Conservation (phyloP, 306 rosid species). For the Cicer cuneatum region DNA sequence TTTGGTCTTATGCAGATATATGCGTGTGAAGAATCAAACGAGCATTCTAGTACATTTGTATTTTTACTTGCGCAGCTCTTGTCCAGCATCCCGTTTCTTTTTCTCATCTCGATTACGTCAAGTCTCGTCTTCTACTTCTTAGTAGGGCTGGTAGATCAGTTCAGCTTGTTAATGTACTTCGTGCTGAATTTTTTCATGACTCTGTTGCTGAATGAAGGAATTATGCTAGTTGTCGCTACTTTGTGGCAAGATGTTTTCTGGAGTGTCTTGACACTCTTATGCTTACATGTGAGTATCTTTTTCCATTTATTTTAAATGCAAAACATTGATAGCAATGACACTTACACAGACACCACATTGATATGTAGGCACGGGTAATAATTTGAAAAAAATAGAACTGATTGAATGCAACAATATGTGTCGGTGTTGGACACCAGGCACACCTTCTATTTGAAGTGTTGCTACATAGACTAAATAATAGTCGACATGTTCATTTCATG, state of each 20-base stretch:
- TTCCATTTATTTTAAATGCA: not conserved
- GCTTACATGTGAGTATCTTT: slow-evolving; percentile 70
- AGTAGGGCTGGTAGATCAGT: slow-evolving; percentile 82
- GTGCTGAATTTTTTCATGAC: slow-evolving; percentile 93
- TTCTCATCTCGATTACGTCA: slow-evolving; percentile 91
- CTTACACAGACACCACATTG: too few species aligned
- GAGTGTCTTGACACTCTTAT: slow-evolving; percentile 82
- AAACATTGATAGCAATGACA: not conserved
- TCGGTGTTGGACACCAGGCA: too few species aligned
- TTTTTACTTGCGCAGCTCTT: slow-evolving; percentile 90
- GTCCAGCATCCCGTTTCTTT: slow-evolving; percentile 96
- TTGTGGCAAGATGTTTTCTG: slow-evolving; percentile 81
- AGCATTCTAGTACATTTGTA: slow-evolving; percentile 82
- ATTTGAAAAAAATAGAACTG: too few species aligned
- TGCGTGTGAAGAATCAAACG: slow-evolving; percentile 83
- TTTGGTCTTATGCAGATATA: slow-evolving; percentile 67
- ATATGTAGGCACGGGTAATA: too few species aligned
- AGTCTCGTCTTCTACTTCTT: slow-evolving; percentile 95
- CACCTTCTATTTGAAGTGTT: too few species aligned
- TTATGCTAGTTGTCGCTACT: slow-evolving; percentile 75
- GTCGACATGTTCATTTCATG: not conserved
- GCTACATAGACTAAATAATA: too few species aligned
- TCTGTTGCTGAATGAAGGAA: slow-evolving; percentile 89
- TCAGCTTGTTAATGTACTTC: slow-evolving; percentile 96
- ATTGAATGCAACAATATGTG: too few species aligned